A percentile compares a stretch with the other conserved stretches of the same genome.
These are phyloP conservation scores for Tetrahymena borealis DNA, from an alignment of 73 alveolate species.

Conservation along the genomic window DNA sequence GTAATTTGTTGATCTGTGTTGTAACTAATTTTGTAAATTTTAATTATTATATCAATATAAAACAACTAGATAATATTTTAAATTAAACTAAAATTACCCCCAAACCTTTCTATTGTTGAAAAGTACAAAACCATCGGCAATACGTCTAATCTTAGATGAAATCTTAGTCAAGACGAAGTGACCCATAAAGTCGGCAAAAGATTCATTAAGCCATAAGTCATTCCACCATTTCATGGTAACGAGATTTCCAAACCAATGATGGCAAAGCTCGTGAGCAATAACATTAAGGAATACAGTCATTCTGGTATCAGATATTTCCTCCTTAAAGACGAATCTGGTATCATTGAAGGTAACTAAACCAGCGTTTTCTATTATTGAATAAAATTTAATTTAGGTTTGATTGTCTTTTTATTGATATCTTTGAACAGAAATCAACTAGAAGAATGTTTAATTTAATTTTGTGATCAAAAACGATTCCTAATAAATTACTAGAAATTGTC, in stretches of 20 bases:
- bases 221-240: slow-evolving; percentile 99
- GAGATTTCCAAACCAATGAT: slow-evolving; percentile 98
- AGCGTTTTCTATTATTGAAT: slow-evolving; percentile 81
- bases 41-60: not conserved
- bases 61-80: not conserved
- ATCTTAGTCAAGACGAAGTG: slow-evolving; percentile 41
- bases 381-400: not conserved
- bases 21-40: not conserved
- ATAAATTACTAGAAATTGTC: not conserved
- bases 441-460: too few species aligned
- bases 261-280: slow-evolving; percentile 92
- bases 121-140: slow-evolving; percentile 23
- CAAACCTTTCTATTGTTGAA: slow-evolving; percentile 34
- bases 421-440: too few species aligned
- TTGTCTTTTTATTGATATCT: not conserved
- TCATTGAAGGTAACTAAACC: slow-evolving; percentile 94
- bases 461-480: not conserved
- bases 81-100: slow-evolving; percentile 14
- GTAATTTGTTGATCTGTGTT: slow-evolving; percentile 40
- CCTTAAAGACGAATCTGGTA: slow-evolving; percentile 64
- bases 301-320: slow-evolving; percentile 65
- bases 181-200: slow-evolving; percentile 84
- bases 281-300: slow-evolving; percentile 65
- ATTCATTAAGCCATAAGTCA: slow-evolving; percentile 97
- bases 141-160: slow-evolving; percentile 12